Conservation (phyloP, 1,284 basidiomycete genomes). For the Malassezia obtusa region DNA sequence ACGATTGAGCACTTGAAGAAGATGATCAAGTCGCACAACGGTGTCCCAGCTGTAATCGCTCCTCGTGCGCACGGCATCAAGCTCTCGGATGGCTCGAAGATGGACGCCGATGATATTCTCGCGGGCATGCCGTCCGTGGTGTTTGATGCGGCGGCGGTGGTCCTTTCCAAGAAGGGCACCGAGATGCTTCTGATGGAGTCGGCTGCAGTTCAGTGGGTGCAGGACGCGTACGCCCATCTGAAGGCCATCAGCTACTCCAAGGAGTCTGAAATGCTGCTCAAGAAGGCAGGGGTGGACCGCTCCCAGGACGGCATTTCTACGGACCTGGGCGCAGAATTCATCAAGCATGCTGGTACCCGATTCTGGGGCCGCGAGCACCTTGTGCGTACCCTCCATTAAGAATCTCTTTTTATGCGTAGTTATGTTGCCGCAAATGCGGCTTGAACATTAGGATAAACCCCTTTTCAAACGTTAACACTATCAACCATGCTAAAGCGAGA, state of each 20-base stretch:
- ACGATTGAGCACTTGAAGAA: background rate
- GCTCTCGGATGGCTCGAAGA: constrained; percentile 5
- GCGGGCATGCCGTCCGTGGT: constrained; percentile 4
- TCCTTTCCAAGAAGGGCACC: background rate
- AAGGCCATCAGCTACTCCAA: constrained; percentile 5
- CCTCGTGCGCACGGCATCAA: background rate
- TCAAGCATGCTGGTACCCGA: too few relatives aligned
- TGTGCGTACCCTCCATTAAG: too few relatives aligned
- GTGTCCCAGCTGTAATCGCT: background rate
- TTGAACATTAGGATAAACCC: too few relatives aligned
- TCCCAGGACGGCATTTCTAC: too few relatives aligned
- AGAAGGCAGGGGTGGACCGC: too few relatives aligned
- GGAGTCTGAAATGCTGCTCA: background rate
- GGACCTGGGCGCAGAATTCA: too few relatives aligned
- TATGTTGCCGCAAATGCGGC: too few relatives aligned
- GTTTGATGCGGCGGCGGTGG: constrained; percentile 9
- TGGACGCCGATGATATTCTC: constrained; percentile 1
- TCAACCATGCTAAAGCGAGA: too few relatives aligned
- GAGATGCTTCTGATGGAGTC: background rate
- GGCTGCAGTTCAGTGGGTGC: constrained; percentile 4
- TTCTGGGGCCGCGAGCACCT: too few relatives aligned
- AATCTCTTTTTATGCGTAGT: too few relatives aligned
- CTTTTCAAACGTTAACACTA: too few relatives aligned
- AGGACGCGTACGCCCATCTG: constrained; percentile 7
- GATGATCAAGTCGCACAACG: background rate